Evolutionary conservation across 192 early-diverging fungal species (phyloP).

Genomic region (Coemansia sp.): DNA sequence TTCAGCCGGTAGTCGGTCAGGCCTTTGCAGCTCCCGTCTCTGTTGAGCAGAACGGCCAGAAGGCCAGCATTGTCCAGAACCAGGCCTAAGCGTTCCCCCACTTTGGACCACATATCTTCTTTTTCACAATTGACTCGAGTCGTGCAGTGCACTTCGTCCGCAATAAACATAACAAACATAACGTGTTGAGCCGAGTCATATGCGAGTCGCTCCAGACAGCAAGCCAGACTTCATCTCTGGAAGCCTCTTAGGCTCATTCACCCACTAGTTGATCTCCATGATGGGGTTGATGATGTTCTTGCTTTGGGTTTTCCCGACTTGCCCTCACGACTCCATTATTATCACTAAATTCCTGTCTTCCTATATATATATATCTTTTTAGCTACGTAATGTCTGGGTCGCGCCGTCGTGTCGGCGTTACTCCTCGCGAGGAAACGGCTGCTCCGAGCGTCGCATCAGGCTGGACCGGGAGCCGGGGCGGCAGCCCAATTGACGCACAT

Average conservation of each 20-base stretch:
- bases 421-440: conserved; percentile 18
- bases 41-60: conserved; percentile 31
- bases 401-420: conserved; percentile 38
- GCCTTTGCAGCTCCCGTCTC: conserved; percentile 9
- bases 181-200: too few species aligned
- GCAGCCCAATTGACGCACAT: conserved; percentile 27
- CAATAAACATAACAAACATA: too few species aligned
- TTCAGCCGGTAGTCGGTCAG: conserved; percentile 11
- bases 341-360: too few species aligned
- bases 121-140: background rate
- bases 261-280: too few species aligned
- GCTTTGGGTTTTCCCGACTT: too few species aligned
- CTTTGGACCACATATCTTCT: background rate
- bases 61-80: conserved; percentile 28
- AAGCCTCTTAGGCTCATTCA: too few species aligned
- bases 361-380: background rate
- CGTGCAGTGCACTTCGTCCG: background rate
- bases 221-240: too few species aligned
- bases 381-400: conserved; percentile 26
- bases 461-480: background rate
- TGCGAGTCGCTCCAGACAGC: too few species aligned
- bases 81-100: conserved; percentile 8
- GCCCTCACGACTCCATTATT: too few species aligned
- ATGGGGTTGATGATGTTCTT: too few species aligned
- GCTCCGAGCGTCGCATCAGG: background rate